Conservation (phyloP, 139 green algal genomes). For the Yamagishiella unicocca region DNA sequence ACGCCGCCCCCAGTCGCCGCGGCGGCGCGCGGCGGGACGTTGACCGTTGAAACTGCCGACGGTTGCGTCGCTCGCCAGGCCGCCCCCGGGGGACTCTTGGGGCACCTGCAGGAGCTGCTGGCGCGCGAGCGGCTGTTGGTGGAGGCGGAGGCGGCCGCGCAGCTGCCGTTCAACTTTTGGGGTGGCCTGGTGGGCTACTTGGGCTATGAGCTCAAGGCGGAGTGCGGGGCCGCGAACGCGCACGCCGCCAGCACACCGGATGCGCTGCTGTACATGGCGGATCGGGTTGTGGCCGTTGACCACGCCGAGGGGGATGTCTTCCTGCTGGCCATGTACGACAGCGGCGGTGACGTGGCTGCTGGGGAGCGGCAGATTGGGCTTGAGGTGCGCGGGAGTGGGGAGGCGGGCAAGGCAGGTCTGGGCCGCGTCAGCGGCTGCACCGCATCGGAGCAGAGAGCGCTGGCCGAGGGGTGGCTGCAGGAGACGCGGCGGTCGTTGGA, state of each 20-base stretch:
- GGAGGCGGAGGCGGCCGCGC: slow-evolving; percentile 35
- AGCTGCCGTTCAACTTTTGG: slow-evolving; percentile 96
- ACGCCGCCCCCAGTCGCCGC: background rate
- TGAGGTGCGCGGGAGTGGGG: background rate
- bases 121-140: slow-evolving; percentile 35
- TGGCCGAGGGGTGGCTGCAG: slow-evolving; percentile 36
- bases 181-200: slow-evolving; percentile 96
- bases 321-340: slow-evolving; percentile 72
- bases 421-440: background rate
- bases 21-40: background rate
- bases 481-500: background rate
- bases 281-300: slow-evolving; percentile 92
- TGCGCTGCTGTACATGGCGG: slow-evolving; percentile 89
- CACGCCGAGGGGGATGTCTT: slow-evolving; percentile 83
- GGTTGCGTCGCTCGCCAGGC: background rate
- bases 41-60: background rate
- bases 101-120: slow-evolving; percentile 66
- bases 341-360: background rate
- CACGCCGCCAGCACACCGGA: slow-evolving; percentile 80
- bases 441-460: slow-evolving; percentile 35
- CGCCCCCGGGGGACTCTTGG: slow-evolving; percentile 51
- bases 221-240: slow-evolving; percentile 73
- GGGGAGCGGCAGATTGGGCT: slow-evolving; percentile 15
- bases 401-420: background rate
- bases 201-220: slow-evolving; percentile 96